Evolutionary conservation across 768 basidiomycete genomes (phyloP), one percentile per base, ranked within the genome.

Genomic region (Rhodotorula taiwanensis): DNA sequence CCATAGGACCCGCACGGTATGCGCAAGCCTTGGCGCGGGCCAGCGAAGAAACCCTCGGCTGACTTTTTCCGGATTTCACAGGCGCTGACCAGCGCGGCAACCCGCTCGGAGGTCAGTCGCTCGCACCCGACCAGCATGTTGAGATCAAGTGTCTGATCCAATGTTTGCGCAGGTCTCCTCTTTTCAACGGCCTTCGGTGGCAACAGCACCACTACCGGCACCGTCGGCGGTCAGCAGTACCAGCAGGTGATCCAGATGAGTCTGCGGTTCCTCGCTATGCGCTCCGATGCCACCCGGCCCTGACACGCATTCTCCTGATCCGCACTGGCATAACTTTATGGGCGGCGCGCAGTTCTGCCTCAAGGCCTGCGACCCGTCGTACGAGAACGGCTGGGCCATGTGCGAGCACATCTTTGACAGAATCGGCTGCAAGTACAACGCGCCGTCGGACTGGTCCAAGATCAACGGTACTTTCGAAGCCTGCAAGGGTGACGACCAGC

Each of bases 391-490:
- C 31, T 64, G 53, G 53, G 53, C 53, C 10, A 48, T 65, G 49
- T 64, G 52, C 53, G 63, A 52, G 74, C 84, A 90, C 79, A 80
- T 83, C 64, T 85, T 78, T 62, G 72, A 70, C 62, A 85, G 84
- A 60, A 84, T 88, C 54, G 88, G 89, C 15, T 85, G 86, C 69
- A 71, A 65, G 4, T 88, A 83, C 79, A 89, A 88, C 73, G 84
- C 81, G 23, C 88, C 88, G 21, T 83, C 81, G 74, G 75, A 78
- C 39, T 85, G 85, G 41, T 73, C 79, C 52, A 77, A 30, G 8
- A 66, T 72, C 64, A 66, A 83, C 49, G 81, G 80, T 33, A 77
- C 78, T 0, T 89, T 87, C 76, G 82, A 83, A 61, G 76, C 79
- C 13, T 90, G 88, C 77, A 72, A 81, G 14, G 83, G 83, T 28